Percentiles rank a stretch among this genome's conserved stretches.
phyloP scores from a whole-genome alignment of 495 filamentous ascomycete genomes.

The Tuber magnatum region DNA sequence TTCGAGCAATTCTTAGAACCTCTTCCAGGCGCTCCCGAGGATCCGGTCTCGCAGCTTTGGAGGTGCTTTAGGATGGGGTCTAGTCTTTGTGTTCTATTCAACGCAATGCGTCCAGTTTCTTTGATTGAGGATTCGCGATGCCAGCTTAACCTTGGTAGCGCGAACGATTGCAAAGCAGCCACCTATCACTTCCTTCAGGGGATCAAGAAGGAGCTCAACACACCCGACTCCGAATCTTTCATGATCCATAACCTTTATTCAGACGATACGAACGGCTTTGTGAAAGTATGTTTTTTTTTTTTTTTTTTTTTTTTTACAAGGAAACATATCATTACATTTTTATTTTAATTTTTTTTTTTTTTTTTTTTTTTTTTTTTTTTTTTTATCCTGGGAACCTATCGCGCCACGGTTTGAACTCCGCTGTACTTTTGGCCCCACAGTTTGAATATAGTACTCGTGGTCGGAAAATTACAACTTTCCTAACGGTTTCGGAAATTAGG shows the following conservation, averaged over 20 bases:
- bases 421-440: neutral
- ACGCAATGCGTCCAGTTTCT: constrained; percentile 61
- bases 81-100: constrained; percentile 83
- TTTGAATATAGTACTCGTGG: neutral
- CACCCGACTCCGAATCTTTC: constrained; percentile 76
- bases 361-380: neutral
- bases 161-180: constrained; percentile 49
- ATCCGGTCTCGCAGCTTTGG: constrained; percentile 89
- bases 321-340: too few relatives aligned
- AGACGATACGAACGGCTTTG: constrained; percentile 91
- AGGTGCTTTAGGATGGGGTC: constrained; percentile 74
- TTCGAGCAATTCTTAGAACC: constrained; percentile 65
- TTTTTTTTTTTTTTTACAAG: constrained; percentile 11
- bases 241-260: constrained; percentile 86
- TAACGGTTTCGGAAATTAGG: constrained; percentile 44
- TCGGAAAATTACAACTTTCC: constrained; percentile 6
- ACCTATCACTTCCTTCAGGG: constrained; percentile 66
- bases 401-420: neutral
- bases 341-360: neutral
- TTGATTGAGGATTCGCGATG: constrained; percentile 55
- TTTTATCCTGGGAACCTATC: neutral
- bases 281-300: constrained; percentile 58
- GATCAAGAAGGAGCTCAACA: constrained; percentile 62
- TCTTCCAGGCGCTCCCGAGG: constrained; percentile 53
- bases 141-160: constrained; percentile 32